Conservation (phyloP, 768 basidiomycete species). For the Cubamyces sp. region DNA sequence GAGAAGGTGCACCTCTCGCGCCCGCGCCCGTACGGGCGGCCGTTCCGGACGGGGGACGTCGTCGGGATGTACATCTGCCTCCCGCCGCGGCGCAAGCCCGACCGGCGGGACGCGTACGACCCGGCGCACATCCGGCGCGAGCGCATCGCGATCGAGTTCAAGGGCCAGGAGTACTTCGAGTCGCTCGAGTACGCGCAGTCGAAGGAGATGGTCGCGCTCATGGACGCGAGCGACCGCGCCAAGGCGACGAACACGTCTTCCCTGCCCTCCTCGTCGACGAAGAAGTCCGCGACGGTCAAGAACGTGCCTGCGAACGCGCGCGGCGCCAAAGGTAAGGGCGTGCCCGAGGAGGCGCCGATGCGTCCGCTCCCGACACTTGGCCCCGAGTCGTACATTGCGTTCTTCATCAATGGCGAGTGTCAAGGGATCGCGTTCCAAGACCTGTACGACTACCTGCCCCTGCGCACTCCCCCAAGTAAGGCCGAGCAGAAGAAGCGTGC, state of each 20-base stretch:
- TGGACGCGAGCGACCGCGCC: conserved; percentile 65
- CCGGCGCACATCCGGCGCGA: conserved; percentile 85
- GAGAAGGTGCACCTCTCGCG: conserved; percentile 89
- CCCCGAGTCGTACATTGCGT: conserved; percentile 73
- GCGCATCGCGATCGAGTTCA: conserved; percentile 92
- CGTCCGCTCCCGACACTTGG: conserved; percentile 70
- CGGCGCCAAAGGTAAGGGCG: conserved; percentile 38
- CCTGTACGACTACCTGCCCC: conserved; percentile 87
- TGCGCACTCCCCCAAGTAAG: conserved; percentile 67
- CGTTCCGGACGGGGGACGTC: conserved; percentile 83
- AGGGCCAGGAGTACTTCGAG: conserved; percentile 98
- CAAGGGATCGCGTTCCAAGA: conserved; percentile 86
- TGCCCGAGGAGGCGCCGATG: conserved; percentile 39
- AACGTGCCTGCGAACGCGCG: conserved; percentile 62
- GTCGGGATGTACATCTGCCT: conserved; percentile 93
- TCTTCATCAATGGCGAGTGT: conserved; percentile 90
- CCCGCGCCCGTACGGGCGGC: conserved; percentile 73
- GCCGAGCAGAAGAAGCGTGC: conserved; percentile 64
- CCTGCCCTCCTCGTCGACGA: conserved; percentile 56
- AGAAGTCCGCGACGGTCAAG: conserved; percentile 73
- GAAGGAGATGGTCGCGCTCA: conserved; percentile 91
- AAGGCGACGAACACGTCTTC: conserved; percentile 60
- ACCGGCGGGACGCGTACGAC: conserved; percentile 69
- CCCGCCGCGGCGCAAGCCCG: conserved; percentile 66
- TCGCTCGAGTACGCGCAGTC: conserved; percentile 83